phyloP scores from a whole-genome alignment of 805 yeast genomes.

The Wickerhamiella spandovensis region DNA sequence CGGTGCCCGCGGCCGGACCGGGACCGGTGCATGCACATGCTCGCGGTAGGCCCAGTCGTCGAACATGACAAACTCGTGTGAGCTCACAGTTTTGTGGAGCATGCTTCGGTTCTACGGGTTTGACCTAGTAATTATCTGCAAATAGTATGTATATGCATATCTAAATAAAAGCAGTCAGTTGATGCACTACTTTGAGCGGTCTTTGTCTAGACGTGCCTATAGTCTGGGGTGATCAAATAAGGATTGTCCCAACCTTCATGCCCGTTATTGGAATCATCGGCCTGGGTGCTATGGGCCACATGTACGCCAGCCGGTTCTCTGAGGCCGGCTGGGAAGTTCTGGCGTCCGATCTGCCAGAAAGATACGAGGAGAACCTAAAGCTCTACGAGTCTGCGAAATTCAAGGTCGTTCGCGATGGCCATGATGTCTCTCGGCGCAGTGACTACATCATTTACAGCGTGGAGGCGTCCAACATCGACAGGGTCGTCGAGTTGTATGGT shows the following conservation, averaged over 20 bases:
- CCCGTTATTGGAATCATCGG: slow-evolving; percentile 76
- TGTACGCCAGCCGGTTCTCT: slow-evolving; percentile 69
- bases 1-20: slow-evolving; percentile 3
- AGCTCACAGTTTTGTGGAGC: too few species aligned
- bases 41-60: slow-evolving; percentile 25
- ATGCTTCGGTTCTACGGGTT: too few species aligned
- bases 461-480: slow-evolving; percentile 73
- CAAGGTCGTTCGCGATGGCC: slow-evolving; percentile 62
- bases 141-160: too few species aligned
- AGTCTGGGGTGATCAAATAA: not conserved
- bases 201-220: not conserved
- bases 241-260: not conserved
- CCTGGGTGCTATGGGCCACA: slow-evolving; percentile 89
- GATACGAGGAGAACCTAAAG: slow-evolving; percentile 33
- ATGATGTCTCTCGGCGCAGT: slow-evolving; percentile 61
- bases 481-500: slow-evolving; percentile 64
- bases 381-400: slow-evolving; percentile 28
- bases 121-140: too few species aligned
- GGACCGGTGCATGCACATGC: slow-evolving; percentile 5
- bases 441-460: slow-evolving; percentile 85
- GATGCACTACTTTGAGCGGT: too few species aligned
- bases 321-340: slow-evolving; percentile 63
- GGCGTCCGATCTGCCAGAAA: slow-evolving; percentile 71
- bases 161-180: too few species aligned
- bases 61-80: slow-evolving; percentile 12